Percentiles rank a stretch among this genome's conserved stretches.
phyloP scores from a whole-genome alignment of 225 moss, liverwort and hornwort species.

The Pseudoscleropodium purum region DNA sequence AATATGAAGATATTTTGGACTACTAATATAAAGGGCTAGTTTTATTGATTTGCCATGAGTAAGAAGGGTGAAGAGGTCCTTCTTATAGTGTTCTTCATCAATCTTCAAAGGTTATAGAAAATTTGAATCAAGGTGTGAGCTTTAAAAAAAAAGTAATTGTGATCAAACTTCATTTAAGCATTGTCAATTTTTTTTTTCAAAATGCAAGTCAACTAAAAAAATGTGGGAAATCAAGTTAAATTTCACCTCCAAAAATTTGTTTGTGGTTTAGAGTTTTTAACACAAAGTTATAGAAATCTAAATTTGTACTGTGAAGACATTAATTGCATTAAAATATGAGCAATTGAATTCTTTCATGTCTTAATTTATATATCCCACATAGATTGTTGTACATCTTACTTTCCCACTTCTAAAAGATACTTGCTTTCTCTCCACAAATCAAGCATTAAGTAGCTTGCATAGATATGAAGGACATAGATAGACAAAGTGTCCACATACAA shows the following conservation, averaged over 20 bases:
- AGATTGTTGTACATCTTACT: too few species aligned
- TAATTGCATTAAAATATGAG: too few species aligned
- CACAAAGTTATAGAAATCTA: too few species aligned
- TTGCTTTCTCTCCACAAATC: background rate
- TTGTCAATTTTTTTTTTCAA: background rate
- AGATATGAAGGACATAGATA: background rate
- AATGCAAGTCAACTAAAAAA: too few species aligned
- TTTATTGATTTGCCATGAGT: rapidly evolving
- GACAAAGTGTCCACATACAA: background rate
- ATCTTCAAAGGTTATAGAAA: background rate
- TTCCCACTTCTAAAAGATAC: background rate
- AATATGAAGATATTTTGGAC: background rate
- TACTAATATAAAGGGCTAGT: rapidly evolving
- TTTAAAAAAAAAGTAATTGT: too few species aligned
- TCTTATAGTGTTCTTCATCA: background rate
- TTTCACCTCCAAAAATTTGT: too few species aligned
- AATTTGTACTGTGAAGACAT: too few species aligned
- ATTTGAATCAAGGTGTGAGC: background rate
- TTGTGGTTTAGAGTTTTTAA: too few species aligned
- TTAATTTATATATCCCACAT: too few species aligned
- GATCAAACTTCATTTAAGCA: background rate
- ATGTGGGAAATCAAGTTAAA: too few species aligned
- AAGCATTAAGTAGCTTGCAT: background rate
- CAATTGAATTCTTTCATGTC: too few species aligned
- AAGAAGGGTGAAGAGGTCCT: rapidly evolving